Evolutionary conservation across 2,329 filamentous ascomycete genomes (phyloP).

Genomic region (Thielaviopsis populi): DNA sequence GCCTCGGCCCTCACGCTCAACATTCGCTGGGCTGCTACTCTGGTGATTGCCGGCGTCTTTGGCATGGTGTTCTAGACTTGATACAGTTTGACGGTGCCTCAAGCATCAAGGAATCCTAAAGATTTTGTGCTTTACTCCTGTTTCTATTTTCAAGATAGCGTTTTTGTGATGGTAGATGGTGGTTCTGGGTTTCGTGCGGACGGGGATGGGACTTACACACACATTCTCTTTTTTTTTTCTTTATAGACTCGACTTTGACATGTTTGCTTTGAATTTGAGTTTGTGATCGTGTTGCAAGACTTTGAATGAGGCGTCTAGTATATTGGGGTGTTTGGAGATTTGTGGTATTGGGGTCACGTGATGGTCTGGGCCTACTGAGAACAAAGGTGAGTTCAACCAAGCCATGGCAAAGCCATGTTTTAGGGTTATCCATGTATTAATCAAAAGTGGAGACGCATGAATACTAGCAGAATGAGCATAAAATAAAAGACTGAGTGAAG

Average conservation of each 20-base stretch:
- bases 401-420: no score
- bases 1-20: constrained; percentile 10
- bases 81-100: constrained; percentile 5
- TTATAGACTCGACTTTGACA: neutral
- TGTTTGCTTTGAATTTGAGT: neutral
- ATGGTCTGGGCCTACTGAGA: no score
- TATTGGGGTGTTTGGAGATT: neutral
- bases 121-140: constrained; percentile 7
- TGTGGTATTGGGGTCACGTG: neutral
- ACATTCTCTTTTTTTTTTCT: neutral
- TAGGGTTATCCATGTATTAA: no score
- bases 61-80: constrained; percentile 14
- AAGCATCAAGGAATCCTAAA: constrained; percentile 4
- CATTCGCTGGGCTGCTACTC: constrained; percentile 14
- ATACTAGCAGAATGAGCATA: neutral
- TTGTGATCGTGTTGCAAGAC: neutral
- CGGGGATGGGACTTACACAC: neutral
- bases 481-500: neutral
- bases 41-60: constrained; percentile 11
- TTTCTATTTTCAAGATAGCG: constrained; percentile 1
- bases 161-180: neutral
- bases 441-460: neutral
- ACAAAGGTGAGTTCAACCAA: no score
- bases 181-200: neutral
- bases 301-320: neutral